These are phyloP conservation scores for Triticum aestivum DNA, from an alignment of 176 grass and related monocot species.

Conservation along the genomic window IWGSC_CS_RefSeq_v2.1 NC_057812.1:701348162-701348661, in stretches of 20 bases:
- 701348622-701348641: no score
- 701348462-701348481: constrained; percentile 72
- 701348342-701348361: neutral
- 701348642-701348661: no score
- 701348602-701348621: no score
- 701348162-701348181: constrained; percentile 50
- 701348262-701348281: constrained; percentile 90
- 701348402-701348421: constrained; percentile 10
- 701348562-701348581: no score
- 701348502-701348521: constrained; percentile 47
- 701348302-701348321: constrained; percentile 18
- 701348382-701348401: neutral
- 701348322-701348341: constrained; percentile 9
- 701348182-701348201: constrained; percentile 89
- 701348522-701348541: no score
- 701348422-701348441: constrained; percentile 51
- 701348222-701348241: constrained; percentile 94
- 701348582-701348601: no score
- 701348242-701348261: constrained; percentile 63
- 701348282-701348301: constrained; percentile 60
- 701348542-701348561: no score
- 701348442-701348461: constrained; percentile 77
- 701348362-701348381: neutral
- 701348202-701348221: constrained; percentile 77
- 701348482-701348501: constrained; percentile 65